Evolutionary conservation across 306 rosid species (phyloP).

Genomic region (Parietaria judaica): DNA sequence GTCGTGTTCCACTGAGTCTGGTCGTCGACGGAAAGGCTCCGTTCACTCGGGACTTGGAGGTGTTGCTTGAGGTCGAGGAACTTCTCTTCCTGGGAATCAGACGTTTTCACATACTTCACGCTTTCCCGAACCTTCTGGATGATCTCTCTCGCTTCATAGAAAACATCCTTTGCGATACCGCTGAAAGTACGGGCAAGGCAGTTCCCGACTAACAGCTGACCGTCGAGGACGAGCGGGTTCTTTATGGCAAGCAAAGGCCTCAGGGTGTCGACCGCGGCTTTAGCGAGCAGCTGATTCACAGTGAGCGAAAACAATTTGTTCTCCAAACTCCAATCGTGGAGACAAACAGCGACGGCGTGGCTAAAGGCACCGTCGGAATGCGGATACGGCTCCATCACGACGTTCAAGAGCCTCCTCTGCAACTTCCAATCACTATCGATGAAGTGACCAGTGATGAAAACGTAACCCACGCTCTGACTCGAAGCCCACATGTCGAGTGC

Average conservation of each 20-base stretch:
- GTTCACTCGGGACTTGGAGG: conserved; percentile 85
- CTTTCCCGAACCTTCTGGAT: conserved; percentile 65
- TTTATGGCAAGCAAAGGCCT: conserved; percentile 67
- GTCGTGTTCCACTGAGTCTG: conserved; percentile 80
- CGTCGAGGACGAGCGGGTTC: conserved; percentile 74
- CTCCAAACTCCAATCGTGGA: conserved; percentile 82
- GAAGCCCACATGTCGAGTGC: conserved; percentile 83
- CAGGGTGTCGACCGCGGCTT: conserved; percentile 51
- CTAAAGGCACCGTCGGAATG: conserved; percentile 65
- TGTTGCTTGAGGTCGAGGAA: conserved; percentile 71
- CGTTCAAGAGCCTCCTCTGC: conserved; percentile 78
- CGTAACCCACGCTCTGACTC: conserved; percentile 72
- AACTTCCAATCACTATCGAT: conserved; percentile 86
- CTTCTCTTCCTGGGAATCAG: conserved; percentile 77
- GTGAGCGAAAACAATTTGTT: conserved; percentile 76
- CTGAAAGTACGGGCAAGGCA: conserved; percentile 77
- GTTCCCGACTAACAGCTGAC: conserved; percentile 66
- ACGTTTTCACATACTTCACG: conserved; percentile 82
- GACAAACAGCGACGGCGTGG: conserved; percentile 86
- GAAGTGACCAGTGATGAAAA: conserved; percentile 80
- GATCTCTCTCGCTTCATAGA: conserved; percentile 34
- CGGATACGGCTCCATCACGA: conserved; percentile 90
- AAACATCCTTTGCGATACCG: conserved; percentile 57
- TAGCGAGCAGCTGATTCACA: conserved; percentile 36
- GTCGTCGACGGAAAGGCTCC: conserved; percentile 64